A percentile compares a stretch with the other conserved stretches of the same genome.
These are phyloP conservation scores for Heracleum sosnowskyi DNA, from an alignment of 129 eudicot species.

Conservation along the genomic window DNA sequence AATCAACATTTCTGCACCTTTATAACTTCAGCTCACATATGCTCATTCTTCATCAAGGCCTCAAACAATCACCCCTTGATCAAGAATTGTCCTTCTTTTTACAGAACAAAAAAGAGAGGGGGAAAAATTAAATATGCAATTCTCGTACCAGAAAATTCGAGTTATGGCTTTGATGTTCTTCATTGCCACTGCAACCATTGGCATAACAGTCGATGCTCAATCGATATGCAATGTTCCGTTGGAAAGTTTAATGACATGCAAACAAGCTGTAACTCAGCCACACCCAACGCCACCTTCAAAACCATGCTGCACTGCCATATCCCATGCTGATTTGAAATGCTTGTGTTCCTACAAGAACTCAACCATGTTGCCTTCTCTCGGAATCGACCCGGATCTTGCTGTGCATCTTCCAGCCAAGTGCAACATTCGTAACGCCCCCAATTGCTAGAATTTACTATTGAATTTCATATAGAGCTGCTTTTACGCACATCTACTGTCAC, in stretches of 20 bases:
- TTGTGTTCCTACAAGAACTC: constrained; percentile 18
- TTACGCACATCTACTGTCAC: not conserved
- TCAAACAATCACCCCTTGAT: not conserved
- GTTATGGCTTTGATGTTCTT: not conserved
- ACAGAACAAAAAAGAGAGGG: not conserved
- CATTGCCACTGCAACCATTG: not conserved
- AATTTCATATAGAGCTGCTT: not conserved
- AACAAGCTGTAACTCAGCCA: constrained; percentile 13
- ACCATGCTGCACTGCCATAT: constrained; percentile 16
- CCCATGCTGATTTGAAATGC: constrained; percentile 13
- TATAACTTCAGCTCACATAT: not conserved
- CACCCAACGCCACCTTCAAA: constrained; percentile 11
- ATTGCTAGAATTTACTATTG: not conserved
- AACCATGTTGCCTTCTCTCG: constrained; percentile 11
- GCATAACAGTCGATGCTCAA: not conserved
- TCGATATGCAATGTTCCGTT: not conserved
- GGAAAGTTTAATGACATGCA: not conserved
- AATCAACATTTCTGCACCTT: not conserved
- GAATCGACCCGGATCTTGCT: constrained; percentile 21
- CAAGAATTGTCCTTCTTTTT: not conserved
- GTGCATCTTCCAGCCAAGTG: constrained; percentile 17
- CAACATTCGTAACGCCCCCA: constrained; percentile 9
- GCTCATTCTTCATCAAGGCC: not conserved
- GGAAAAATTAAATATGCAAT: not conserved
- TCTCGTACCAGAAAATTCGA: not conserved